phyloP scores from a whole-genome alignment of 148 eudicot species.

The Heliamphora exappendiculata region DNA sequence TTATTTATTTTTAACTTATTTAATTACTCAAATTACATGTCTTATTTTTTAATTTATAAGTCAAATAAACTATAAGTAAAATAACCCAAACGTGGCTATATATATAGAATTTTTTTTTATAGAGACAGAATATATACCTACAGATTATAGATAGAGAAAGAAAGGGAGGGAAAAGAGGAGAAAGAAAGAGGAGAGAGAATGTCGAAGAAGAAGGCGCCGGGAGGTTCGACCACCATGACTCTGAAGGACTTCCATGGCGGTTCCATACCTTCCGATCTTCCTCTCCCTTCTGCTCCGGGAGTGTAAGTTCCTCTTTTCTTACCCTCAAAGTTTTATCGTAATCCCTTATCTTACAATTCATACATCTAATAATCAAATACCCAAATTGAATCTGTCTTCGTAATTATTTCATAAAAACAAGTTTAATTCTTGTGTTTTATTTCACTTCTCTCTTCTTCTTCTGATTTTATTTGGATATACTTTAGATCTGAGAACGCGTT shows the following conservation, averaged over 20 bases:
- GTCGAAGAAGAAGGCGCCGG: slow-evolving; percentile 74
- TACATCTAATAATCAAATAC: background rate
- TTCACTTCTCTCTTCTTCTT: background rate
- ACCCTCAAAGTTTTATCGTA: background rate
- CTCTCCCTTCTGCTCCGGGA: slow-evolving; percentile 97
- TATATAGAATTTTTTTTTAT: no score
- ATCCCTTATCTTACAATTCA: background rate
- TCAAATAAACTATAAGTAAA: no score
- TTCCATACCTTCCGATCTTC: slow-evolving; percentile 88
- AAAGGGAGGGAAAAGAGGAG: background rate
- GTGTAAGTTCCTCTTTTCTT: slow-evolving; percentile 41
- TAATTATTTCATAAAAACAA: background rate
- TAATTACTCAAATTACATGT: no score
- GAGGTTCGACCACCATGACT: slow-evolving; percentile 62
- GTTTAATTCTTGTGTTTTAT: background rate
- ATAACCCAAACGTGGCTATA: no score
- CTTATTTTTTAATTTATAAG: no score
- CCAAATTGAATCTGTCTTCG: no score
- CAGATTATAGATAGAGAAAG: background rate
- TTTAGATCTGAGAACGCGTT: slow-evolving; percentile 17
- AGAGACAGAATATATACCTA: background rate
- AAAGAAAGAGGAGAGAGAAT: slow-evolving; percentile 21
- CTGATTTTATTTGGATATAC: background rate
- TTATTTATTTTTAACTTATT: no score
- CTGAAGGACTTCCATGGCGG: slow-evolving; percentile 98